A percentile compares a stretch with the other conserved stretches of the same genome.
Evolutionary conservation across 139 green algal species (phyloP).

Genomic region (Mesostigma viride): DNA sequence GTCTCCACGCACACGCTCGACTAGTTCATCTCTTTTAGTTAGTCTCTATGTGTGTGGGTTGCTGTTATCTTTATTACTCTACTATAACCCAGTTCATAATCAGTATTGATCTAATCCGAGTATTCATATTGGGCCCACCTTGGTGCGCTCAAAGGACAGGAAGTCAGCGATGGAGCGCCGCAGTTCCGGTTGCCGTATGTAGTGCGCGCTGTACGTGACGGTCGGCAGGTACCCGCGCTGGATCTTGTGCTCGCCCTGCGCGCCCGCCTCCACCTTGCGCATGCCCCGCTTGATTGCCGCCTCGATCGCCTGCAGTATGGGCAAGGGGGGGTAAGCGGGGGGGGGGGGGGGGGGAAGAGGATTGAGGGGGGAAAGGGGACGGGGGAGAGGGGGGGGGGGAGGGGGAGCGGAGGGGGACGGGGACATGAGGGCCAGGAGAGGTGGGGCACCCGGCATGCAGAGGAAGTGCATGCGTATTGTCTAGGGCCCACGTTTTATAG

Average conservation of each 20-base stretch:
- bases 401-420: background rate
- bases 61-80: no score
- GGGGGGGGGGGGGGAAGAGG: background rate
- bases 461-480: background rate
- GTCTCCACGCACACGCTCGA: no score
- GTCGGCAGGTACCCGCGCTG: constrained; percentile 74
- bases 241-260: constrained; percentile 90
- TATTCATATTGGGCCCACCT: no score
- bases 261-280: constrained; percentile 71
- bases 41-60: no score
- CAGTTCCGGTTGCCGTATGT: constrained; percentile 51
- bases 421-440: background rate
- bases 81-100: no score
- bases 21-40: no score
- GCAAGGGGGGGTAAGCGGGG: background rate
- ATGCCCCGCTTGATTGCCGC: constrained; percentile 57
- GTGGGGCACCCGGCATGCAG: background rate
- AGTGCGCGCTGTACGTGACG: constrained; percentile 66
- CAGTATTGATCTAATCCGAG: no score
- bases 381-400: background rate
- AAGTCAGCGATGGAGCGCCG: background rate
- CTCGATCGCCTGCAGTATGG: constrained; percentile 42
- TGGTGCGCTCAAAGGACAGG: background rate
- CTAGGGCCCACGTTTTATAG: no score
- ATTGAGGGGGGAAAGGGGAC: background rate